Conservation (phyloP, 179 eudicot genomes). For the Silene noctiflora region DNA sequence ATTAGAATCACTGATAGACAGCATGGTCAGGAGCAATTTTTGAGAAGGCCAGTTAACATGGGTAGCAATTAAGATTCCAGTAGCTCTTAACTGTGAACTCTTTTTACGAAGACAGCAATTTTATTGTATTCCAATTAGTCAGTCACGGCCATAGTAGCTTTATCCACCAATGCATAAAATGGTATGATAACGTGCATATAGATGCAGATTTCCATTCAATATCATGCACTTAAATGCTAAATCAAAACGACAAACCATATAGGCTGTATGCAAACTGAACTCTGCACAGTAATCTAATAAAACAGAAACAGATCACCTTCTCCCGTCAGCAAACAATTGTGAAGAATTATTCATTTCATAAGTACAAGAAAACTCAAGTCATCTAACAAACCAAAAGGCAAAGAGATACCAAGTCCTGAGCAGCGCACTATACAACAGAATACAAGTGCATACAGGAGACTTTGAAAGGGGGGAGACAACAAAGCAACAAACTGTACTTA, state of each 20-base stretch:
- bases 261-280: not conserved
- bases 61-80: not conserved
- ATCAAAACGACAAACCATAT: not conserved
- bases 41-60: not conserved
- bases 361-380: not conserved
- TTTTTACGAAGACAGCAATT: not conserved
- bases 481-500: constrained; percentile 31
- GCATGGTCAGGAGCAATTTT: not conserved
- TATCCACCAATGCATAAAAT: not conserved
- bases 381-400: not conserved
- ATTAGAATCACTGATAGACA: not conserved
- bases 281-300: not conserved
- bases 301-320: not conserved
- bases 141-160: not conserved
- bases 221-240: not conserved
- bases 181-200: not conserved
- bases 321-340: not conserved
- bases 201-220: not conserved
- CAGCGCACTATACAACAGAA: not conserved
- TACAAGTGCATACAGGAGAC: not conserved
- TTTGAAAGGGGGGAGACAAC: not conserved
- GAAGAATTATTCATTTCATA: not conserved
- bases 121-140: not conserved
- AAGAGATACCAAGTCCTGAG: not conserved
- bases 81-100: not conserved